phyloP scores from a whole-genome alignment of 768 basidiomycete species.

The Tricholoma bakamatsutake region DNA sequence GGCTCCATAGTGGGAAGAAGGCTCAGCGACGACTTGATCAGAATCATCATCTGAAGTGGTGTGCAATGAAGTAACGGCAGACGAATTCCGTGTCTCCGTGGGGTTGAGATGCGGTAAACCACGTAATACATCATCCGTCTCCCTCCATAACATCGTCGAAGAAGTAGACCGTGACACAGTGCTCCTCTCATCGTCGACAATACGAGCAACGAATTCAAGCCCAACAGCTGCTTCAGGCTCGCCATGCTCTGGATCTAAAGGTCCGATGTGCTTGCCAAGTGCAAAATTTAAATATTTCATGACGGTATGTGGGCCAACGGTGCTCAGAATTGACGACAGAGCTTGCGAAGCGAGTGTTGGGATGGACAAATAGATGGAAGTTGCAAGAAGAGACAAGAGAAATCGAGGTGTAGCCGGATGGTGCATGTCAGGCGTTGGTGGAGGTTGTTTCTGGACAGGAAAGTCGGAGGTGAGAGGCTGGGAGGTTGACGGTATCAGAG shows the following conservation, averaged over 20 bases:
- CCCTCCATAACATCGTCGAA: background rate
- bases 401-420: conserved; percentile 79
- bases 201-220: conserved; percentile 59
- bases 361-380: conserved; percentile 80
- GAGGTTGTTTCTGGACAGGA: conserved; percentile 25
- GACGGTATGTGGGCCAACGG: conserved; percentile 76
- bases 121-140: background rate
- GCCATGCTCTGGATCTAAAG: conserved; percentile 21
- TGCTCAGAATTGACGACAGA: conserved; percentile 61
- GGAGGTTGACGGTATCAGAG: conserved; percentile 55
- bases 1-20: conserved; percentile 74
- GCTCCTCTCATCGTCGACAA: conserved; percentile 32
- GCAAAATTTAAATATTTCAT: conserved; percentile 78
- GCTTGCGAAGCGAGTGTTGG: conserved; percentile 72
- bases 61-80: conserved; percentile 8
- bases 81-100: conserved; percentile 1
- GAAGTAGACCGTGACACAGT: background rate
- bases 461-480: conserved; percentile 73
- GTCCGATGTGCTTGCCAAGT: conserved; percentile 58
- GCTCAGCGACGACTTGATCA: conserved; percentile 15
- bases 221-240: conserved; percentile 64
- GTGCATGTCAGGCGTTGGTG: conserved; percentile 40
- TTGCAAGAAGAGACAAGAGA: conserved; percentile 82
- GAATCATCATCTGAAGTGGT: conserved; percentile 15
- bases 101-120: background rate